Evolutionary conservation across 108 stramenopile genomes (phyloP).

Genomic region (Pseudonitzschia multiseries): DNA sequence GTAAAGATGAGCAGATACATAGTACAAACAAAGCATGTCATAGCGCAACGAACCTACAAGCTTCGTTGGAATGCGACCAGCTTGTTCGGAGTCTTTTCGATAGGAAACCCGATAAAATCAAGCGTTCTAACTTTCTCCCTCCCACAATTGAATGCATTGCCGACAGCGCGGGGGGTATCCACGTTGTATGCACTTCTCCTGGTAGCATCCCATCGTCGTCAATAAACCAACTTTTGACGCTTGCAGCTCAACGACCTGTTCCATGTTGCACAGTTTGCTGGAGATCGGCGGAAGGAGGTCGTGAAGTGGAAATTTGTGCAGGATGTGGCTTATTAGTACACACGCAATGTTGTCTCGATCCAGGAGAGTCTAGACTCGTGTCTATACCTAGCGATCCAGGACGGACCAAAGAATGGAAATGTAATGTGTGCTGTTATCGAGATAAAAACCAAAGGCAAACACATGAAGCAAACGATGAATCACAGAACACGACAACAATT

Average conservation of each 20-base stretch:
- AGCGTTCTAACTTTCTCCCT: not conserved
- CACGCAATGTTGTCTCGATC: conserved; percentile 42
- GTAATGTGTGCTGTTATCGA: conserved; percentile 20
- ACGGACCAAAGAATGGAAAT: conserved; percentile 17
- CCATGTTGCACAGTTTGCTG: conserved; percentile 62
- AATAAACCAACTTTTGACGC: conserved; percentile 31
- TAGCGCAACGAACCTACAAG: not conserved
- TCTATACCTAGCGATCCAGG: not conserved
- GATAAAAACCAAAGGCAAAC: not conserved
- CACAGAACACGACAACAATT: not conserved
- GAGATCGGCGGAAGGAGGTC: conserved; percentile 35
- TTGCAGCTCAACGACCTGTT: conserved; percentile 16
- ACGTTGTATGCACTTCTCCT: conserved; percentile 50
- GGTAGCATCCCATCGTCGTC: conserved; percentile 46
- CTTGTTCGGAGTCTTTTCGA: not conserved
- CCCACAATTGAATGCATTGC: conserved; percentile 48
- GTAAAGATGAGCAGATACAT: not conserved
- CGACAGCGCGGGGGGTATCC: conserved; percentile 47
- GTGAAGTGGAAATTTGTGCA: conserved; percentile 45
- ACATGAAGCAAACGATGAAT: not conserved
- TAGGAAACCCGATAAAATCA: not conserved
- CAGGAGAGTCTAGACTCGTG: conserved; percentile 1
- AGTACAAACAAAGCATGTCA: not conserved
- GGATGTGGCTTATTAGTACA: conserved; percentile 59
- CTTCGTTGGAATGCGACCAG: not conserved